phyloP scores from a whole-genome alignment of 1,139 yeast genomes.

The Hyphopichia wangnamkhiaoensis region DNA sequence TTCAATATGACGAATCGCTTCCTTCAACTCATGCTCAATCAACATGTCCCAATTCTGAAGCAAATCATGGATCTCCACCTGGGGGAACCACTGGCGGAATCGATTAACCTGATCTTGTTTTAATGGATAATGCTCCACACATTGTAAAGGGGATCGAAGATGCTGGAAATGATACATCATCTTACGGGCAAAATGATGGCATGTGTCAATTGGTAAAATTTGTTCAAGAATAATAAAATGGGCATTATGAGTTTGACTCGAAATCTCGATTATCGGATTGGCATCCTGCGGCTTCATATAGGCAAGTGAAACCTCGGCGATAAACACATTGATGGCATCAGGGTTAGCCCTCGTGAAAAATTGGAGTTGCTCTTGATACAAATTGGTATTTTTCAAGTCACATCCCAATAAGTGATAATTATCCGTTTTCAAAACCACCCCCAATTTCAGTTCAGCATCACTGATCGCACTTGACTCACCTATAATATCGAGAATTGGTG shows the following conservation, averaged over 20 bases:
- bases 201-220: constrained; percentile 60
- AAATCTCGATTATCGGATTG: constrained; percentile 58
- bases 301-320: constrained; percentile 83
- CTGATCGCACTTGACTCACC: constrained; percentile 26
- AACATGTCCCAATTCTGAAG: constrained; percentile 56
- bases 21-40: constrained; percentile 41
- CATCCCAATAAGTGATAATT: constrained; percentile 69
- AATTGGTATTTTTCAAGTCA: constrained; percentile 54
- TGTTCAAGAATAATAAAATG: constrained; percentile 75
- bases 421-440: constrained; percentile 39
- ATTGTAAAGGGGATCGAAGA: constrained; percentile 68
- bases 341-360: constrained; percentile 19
- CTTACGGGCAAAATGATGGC: constrained; percentile 70
- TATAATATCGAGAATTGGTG: constrained; percentile 49
- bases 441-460: constrained; percentile 13
- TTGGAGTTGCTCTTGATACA: constrained; percentile 40
- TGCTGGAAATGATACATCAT: constrained; percentile 75
- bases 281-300: constrained; percentile 74
- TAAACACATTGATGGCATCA: constrained; percentile 52
- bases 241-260: constrained; percentile 49
- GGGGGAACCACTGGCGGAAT: constrained; percentile 45
- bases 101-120: constrained; percentile 50
- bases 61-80: constrained; percentile 57
- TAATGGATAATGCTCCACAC: constrained; percentile 62
- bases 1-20: constrained; percentile 53